A percentile compares a stretch with the other conserved stretches of the same genome.
These are phyloP conservation scores for Salvia splendens DNA, from an alignment of 257 asterid genomes.

Conservation along the genomic window DNA sequence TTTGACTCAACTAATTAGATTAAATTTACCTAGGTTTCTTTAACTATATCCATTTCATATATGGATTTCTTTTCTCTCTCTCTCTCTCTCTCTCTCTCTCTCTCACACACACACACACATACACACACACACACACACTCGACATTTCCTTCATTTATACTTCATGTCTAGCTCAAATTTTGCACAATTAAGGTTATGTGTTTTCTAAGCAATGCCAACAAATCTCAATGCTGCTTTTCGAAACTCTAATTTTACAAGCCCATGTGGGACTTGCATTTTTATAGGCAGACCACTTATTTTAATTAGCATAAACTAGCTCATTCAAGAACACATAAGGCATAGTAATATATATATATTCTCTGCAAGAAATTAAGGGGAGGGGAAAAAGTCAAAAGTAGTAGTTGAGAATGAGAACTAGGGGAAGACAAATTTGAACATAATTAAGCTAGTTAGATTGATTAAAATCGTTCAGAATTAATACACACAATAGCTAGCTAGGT, in stretches of 20 bases:
- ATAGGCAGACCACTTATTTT: background rate
- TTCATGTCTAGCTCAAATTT: background rate
- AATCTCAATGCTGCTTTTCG: background rate
- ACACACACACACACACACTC: background rate
- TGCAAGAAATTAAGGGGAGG: background rate
- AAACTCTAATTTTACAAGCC: conserved; percentile 16
- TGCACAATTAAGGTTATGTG: conserved; percentile 17
- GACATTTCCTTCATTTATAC: conserved; percentile 4
- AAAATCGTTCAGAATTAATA: conserved; percentile 2
- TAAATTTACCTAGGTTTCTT: too few species aligned
- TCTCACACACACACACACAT: background rate
- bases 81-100: too few species aligned
- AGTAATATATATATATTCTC: background rate
- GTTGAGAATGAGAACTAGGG: conserved; percentile 28
- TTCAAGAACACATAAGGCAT: too few species aligned
- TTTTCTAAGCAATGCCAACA: conserved; percentile 21
- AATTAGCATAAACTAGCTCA: too few species aligned
- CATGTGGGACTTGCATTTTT: conserved; percentile 26
- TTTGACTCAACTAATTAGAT: too few species aligned
- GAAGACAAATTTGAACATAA: conserved; percentile 17
- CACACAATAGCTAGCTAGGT: background rate
- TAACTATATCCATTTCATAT: too few species aligned
- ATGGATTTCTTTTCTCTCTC: too few species aligned
- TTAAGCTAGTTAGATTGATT: background rate
- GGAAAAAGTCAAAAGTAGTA: conserved; percentile 32